Percentiles rank a stretch among this genome's conserved stretches.
phyloP scores from a whole-genome alignment of 1,284 basidiomycete species.

The Rhodotorula sp. region DNA sequence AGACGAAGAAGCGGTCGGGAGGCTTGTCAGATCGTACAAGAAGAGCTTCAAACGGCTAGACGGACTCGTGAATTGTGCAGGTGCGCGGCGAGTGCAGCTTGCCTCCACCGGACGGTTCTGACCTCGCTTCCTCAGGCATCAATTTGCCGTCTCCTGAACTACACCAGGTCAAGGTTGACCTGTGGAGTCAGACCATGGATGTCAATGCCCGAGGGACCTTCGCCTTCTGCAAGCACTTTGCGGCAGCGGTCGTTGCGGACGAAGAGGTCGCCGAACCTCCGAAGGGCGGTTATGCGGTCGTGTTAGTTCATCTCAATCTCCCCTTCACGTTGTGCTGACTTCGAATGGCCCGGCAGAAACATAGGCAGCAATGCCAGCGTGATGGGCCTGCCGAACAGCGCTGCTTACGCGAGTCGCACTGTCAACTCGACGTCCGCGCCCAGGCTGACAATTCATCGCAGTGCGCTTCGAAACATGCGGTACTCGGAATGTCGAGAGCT shows the following conservation, averaged over 20 bases:
- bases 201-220: slow-evolving; percentile 29
- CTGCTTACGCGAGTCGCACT: slow-evolving; percentile 19
- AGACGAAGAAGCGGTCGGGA: slow-evolving; percentile 33
- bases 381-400: slow-evolving; percentile 9
- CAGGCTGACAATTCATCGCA: neutral
- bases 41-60: slow-evolving; percentile 34
- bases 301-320: slow-evolving; percentile 11
- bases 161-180: slow-evolving; percentile 5
- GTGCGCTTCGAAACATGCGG: slow-evolving; percentile 39
- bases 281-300: slow-evolving; percentile 26
- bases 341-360: slow-evolving; percentile 1
- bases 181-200: slow-evolving; percentile 23
- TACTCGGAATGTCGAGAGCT: slow-evolving; percentile 30
- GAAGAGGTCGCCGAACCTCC: slow-evolving; percentile 2
- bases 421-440: neutral
- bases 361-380: slow-evolving; percentile 30
- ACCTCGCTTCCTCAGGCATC: slow-evolving; percentile 16
- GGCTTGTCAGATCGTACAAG: slow-evolving; percentile 34
- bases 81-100: neutral
- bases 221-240: slow-evolving; percentile 32
- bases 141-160: slow-evolving; percentile 12
- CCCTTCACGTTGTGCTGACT: neutral
- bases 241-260: neutral
- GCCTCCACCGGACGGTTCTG: neutral
- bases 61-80: slow-evolving; percentile 39